phyloP scores from a whole-genome alignment of 176 grass and related monocot species.

The Aegilops speltoides region DNA sequence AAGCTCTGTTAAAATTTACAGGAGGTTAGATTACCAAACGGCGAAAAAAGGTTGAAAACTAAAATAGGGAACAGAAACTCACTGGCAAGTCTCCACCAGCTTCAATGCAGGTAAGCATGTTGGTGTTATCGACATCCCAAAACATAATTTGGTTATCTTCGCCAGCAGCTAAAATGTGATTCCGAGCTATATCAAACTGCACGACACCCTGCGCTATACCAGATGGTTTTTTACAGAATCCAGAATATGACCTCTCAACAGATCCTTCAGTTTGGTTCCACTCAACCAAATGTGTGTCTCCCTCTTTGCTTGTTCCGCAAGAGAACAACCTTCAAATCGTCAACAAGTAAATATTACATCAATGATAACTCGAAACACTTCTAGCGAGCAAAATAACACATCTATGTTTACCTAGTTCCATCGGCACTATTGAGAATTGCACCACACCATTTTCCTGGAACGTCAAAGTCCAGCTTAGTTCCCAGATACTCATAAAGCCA shows the following conservation, averaged over 20 bases:
- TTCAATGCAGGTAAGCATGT: slow-evolving; percentile 71
- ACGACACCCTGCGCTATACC: slow-evolving; percentile 77
- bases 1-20: slow-evolving; percentile 49
- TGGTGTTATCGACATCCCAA: slow-evolving; percentile 85
- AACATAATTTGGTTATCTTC: slow-evolving; percentile 94
- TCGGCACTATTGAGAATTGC: slow-evolving; percentile 93
- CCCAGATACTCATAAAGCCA: slow-evolving; percentile 97
- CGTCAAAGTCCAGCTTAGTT: slow-evolving; percentile 87
- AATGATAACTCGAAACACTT: slow-evolving; percentile 21
- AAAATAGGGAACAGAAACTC: slow-evolving; percentile 36
- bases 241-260: slow-evolving; percentile 75
- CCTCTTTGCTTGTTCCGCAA: slow-evolving; percentile 92
- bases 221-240: slow-evolving; percentile 71
- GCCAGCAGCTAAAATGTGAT: slow-evolving; percentile 78
- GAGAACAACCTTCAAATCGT: slow-evolving; percentile 78
- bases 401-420: slow-evolving; percentile 71
- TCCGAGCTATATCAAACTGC: slow-evolving; percentile 42
- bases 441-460: slow-evolving; percentile 84
- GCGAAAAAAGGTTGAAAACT: neutral
- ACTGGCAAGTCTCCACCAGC: slow-evolving; percentile 81
- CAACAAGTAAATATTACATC: slow-evolving; percentile 17
- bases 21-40: slow-evolving; percentile 20
- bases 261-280: slow-evolving; percentile 99
- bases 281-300: slow-evolving; percentile 86
- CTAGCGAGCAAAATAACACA: neutral